Conservation (phyloP, 805 yeast genomes). For the Candida maris region DNA sequence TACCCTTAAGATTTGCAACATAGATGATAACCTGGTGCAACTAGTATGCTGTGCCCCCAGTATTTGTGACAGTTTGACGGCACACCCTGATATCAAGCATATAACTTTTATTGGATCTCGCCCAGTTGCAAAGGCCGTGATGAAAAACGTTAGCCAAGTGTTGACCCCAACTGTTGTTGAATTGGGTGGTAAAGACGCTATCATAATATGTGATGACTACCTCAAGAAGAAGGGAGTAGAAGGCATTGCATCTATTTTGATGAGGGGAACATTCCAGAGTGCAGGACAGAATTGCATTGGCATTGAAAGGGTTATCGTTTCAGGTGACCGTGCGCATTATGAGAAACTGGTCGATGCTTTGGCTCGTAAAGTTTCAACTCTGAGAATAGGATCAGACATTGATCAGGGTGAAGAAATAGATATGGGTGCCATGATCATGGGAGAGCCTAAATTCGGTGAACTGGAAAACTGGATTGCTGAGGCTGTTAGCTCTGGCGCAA, state of each 20-base stretch:
- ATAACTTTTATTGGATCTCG: conserved; percentile 95
- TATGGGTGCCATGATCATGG: conserved; percentile 91
- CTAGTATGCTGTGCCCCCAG: conserved; percentile 81
- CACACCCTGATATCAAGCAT: conserved; percentile 79
- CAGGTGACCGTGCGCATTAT: conserved; percentile 58
- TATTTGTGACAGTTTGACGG: conserved; percentile 79
- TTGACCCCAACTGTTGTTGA: conserved; percentile 94
- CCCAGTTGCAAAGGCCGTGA: conserved; percentile 88
- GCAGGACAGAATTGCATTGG: conserved; percentile 99
- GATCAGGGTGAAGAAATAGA: conserved; percentile 90
- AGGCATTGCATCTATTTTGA: conserved; percentile 67
- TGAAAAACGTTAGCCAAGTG: conserved; percentile 76
- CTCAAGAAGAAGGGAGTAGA: conserved; percentile 43
- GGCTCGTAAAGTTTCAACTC: conserved; percentile 49
- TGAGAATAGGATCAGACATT: conserved; percentile 86
- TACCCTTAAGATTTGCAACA: conserved; percentile 70
- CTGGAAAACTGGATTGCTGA: conserved; percentile 65
- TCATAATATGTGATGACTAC: conserved; percentile 80
- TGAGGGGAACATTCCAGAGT: conserved; percentile 96
- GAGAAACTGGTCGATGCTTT: conserved; percentile 56
- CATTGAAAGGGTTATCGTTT: conserved; percentile 86
- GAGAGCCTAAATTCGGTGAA: conserved; percentile 61
- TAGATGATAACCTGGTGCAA: conserved; percentile 81
- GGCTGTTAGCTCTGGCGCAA: conserved; percentile 82
- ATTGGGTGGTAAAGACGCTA: conserved; percentile 94